Conservation (phyloP, 176 grass and related monocot genomes). For the Oryza australiensis region DNA sequence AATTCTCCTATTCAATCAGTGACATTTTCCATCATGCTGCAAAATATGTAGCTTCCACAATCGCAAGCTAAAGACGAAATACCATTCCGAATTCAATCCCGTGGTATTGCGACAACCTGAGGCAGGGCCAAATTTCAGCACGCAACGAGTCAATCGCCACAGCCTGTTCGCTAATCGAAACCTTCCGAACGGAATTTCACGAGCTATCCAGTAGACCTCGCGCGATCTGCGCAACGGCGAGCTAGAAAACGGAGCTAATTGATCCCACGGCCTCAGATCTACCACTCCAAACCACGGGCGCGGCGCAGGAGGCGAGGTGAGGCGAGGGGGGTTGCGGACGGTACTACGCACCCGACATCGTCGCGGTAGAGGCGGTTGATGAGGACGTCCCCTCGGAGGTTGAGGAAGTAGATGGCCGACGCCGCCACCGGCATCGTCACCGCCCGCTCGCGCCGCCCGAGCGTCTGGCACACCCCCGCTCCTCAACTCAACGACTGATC, state of each 20-base stretch:
- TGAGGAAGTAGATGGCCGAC: constrained; percentile 92
- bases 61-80: neutral
- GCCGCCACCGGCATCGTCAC: constrained; percentile 92
- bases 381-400: constrained; percentile 89
- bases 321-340: neutral
- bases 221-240: constrained; percentile 30
- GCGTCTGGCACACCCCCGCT: constrained; percentile 18
- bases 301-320: neutral
- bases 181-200: neutral
- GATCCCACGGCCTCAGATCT: constrained; percentile 42
- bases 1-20: neutral
- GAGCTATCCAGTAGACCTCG: neutral
- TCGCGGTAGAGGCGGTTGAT: constrained; percentile 98
- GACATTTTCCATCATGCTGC: neutral
- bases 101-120: neutral
- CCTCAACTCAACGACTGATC: neutral
- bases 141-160: neutral
- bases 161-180: neutral
- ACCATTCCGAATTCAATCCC: constrained; percentile 17
- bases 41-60: constrained; percentile 16
- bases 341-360: constrained; percentile 76
- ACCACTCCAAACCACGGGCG: constrained; percentile 11
- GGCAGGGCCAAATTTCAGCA: constrained; percentile 19
- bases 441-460: constrained; percentile 37
- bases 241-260: constrained; percentile 4